Evolutionary conservation across 257 asterid species (phyloP).

Genomic region (Capsicum chinense): DNA sequence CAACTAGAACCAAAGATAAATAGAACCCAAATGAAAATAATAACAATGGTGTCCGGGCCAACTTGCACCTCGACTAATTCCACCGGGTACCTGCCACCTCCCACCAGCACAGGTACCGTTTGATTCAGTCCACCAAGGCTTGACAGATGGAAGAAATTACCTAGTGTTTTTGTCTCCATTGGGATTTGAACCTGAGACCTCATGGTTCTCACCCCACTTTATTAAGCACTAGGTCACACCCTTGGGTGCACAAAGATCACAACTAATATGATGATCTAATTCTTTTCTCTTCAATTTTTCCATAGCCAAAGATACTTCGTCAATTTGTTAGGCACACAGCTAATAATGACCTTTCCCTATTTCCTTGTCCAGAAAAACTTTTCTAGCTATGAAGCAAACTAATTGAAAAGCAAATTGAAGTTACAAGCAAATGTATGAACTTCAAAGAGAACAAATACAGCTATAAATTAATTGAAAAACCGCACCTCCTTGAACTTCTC

Average conservation of each 20-base stretch:
- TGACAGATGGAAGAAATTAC: neutral
- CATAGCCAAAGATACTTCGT: neutral
- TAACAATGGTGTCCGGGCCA: neutral
- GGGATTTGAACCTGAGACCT: slow-evolving; percentile 1
- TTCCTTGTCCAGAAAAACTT: neutral
- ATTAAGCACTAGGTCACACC: neutral
- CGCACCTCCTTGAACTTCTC: slow-evolving; percentile 90
- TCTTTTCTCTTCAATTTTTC: neutral
- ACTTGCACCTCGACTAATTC: neutral
- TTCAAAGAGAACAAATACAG: neutral
- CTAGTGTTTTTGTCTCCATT: neutral
- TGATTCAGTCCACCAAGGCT: neutral
- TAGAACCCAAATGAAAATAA: neutral
- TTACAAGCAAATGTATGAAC: slow-evolving; percentile 6
- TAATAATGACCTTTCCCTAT: neutral
- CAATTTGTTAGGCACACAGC: neutral
- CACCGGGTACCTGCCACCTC: neutral
- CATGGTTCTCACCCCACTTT: neutral
- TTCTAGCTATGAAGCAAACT: neutral
- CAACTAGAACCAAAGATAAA: slow-evolving; percentile 17
- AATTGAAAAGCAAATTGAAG: neutral
- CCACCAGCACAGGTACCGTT: neutral
- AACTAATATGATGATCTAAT: neutral
- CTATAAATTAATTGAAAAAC: neutral
- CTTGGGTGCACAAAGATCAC: neutral